Evolutionary conservation across 2,329 filamentous ascomycete species (phyloP), one percentile per base, ranked within the genome.

Genomic region (Colletotrichum echinochloae): DNA sequence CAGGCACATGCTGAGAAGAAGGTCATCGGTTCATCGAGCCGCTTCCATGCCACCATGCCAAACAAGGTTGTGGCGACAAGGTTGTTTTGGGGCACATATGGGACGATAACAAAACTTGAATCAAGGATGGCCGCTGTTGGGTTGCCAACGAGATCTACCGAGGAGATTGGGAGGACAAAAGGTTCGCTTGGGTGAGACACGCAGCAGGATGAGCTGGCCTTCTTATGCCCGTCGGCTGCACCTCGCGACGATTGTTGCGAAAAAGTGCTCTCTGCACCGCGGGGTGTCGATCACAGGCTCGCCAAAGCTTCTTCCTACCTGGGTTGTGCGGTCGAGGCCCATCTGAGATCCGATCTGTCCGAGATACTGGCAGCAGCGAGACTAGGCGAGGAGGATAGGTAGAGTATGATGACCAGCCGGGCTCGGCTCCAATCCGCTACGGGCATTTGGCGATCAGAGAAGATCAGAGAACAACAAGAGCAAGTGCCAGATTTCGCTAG

Each of bases 331-430:
- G 33, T n/a, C 46, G 9, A 33, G 41, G 56, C 20, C 44, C n/a
- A 54, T 44, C 56, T 35, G 57, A 67, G 67, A 67, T 62, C 67
- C 49, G 57, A 67, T 57, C 51, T 57, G 16, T 44, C 59, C 28
- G 11, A 23, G 20, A 8, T 28, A 18, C 48, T 49, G 30, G 28
- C 28, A 51, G 52, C 26, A 56, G 44, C 49, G 60, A 59, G 52
- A 37, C 54, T 26, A 39, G 33, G 48, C 46, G 48, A 62, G 48
- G 23, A 28, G 9, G 28, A 16, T 23, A 52, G 46, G 35, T 14
- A 46, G 66, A 54, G 65, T 60, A 69, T 39, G 57, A 49, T 60
- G 30, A 30, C 18, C 44, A n/a, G 28, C 37, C 8, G 41, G 41
- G 20, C 41, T 39, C 39, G 57, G 16, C 59, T 56, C 33, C n/a